Evolutionary conservation across 768 basidiomycete genomes (phyloP), one percentile per base, ranked within the genome.

Genomic region (Grammothele lineata): DNA sequence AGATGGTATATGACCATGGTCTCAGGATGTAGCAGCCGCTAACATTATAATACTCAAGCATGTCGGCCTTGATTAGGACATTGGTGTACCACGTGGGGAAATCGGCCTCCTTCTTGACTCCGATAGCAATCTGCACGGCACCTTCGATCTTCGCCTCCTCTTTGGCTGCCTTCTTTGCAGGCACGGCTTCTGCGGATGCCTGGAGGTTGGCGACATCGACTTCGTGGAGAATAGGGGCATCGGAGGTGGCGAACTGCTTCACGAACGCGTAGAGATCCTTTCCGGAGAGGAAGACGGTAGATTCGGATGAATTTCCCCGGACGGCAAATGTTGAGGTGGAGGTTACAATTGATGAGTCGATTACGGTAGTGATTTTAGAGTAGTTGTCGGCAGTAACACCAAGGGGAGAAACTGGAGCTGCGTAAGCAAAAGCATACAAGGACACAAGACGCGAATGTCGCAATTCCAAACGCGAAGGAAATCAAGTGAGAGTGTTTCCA

Each of bases 1-100:
- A 98, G 60, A 99, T 92, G 55, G 84, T 84, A 68, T 89, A 98
- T 1, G 92, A 94, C 91, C 92, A 94, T 1, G 96, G 96, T 63
- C 90, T 92, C 48, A 99, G 83, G 65, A 98, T 96, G 69, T 99
- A 99, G 63, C 96, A 99, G 14, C 96, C 96, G 51, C 91, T 93
- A 65, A 99, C 92, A 66, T 83, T 94, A 73, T 99, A 98, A 69
- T 98, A 99, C 60, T 99, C 96, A 43, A 99, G 69, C 96, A 99
- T 99, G 55, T 99, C 94, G 4, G 93, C 87, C 73, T 97, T 97
- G 68, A 97, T 72, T 52, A 99, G 73, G n/a, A 93, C 92, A 61
- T 81, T 92, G 49, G 90, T 92, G 65, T 97, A 95, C 92, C 93
- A 97, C 14, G 81, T 77, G 8, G 93, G 70, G 67, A 98, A 97